A percentile compares a stretch with the other conserved stretches of the same genome.
Evolutionary conservation across 1,284 basidiomycete species (phyloP).

Genomic region (Grifola frondosa): DNA sequence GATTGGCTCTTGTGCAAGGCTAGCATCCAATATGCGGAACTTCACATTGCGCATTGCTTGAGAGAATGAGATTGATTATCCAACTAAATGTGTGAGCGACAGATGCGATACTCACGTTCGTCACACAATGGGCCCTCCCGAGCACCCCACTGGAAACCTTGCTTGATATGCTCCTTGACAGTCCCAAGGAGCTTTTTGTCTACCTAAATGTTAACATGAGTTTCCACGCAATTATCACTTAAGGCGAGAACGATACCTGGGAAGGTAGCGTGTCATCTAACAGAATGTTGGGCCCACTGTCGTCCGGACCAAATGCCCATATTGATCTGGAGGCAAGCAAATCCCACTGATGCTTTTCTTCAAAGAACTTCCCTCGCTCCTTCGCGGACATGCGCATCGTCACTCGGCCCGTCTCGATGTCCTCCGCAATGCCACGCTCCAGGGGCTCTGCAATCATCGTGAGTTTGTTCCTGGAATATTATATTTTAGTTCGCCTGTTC

Average conservation of each 20-base stretch:
- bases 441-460: slow-evolving; percentile 98
- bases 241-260: slow-evolving; percentile 52
- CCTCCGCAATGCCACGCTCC: slow-evolving; percentile 90
- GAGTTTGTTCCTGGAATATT: slow-evolving; percentile 87
- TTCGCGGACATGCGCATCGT: slow-evolving; percentile 93
- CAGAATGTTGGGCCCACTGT: slow-evolving; percentile 90
- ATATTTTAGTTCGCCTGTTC: slow-evolving; percentile 13
- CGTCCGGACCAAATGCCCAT: slow-evolving; percentile 99
- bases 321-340: slow-evolving; percentile 95
- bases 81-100: too few relatives aligned
- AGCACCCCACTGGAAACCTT: slow-evolving; percentile 99
- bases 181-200: slow-evolving; percentile 91
- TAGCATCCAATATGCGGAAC: slow-evolving; percentile 92
- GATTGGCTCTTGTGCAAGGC: slow-evolving; percentile 91
- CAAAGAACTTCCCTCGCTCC: slow-evolving; percentile 91
- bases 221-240: slow-evolving; percentile 39
- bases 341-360: slow-evolving; percentile 98
- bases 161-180: slow-evolving; percentile 94
- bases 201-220: too few relatives aligned
- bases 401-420: slow-evolving; percentile 89
- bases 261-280: slow-evolving; percentile 96
- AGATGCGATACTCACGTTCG: slow-evolving; percentile 88
- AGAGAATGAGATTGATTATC: too few relatives aligned
- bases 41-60: slow-evolving; percentile 98
- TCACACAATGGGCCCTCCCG: slow-evolving; percentile 97